A percentile compares a stretch with the other conserved stretches of the same genome.
phyloP scores from a whole-genome alignment of 1,284 basidiomycete genomes.

The Pseudozyma pruni region DNA sequence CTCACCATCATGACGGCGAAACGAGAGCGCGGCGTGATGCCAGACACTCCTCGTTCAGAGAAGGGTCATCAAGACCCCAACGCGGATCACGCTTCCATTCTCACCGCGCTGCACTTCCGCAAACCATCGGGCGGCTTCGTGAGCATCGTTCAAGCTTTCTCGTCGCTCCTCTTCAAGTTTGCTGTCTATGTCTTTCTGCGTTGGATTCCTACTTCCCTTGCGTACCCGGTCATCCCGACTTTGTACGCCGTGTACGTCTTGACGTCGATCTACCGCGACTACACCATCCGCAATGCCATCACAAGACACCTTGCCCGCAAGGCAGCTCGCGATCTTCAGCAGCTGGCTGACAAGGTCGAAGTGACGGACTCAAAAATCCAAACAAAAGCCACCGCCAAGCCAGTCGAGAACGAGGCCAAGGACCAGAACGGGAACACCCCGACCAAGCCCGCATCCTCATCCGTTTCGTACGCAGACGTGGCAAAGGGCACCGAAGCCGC shows the following conservation, averaged over 20 bases:
- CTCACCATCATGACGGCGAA: constrained; percentile 25
- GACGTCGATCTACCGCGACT: constrained; percentile 46
- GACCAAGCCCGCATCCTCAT: constrained; percentile 9
- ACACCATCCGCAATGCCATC: constrained; percentile 39
- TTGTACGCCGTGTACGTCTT: constrained; percentile 50
- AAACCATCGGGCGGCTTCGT: constrained; percentile 37
- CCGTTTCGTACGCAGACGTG: constrained; percentile 34
- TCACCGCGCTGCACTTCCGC: constrained; percentile 23
- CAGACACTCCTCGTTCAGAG: constrained; percentile 22
- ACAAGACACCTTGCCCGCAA: constrained; percentile 13
- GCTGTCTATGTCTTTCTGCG: constrained; percentile 59
- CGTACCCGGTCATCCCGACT: constrained; percentile 46
- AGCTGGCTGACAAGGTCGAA: constrained; percentile 45
- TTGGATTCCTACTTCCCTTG: constrained; percentile 55
- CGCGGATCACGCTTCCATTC: not conserved
- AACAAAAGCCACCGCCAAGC: constrained; percentile 26
- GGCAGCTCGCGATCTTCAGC: constrained; percentile 41
- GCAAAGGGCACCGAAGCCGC: constrained; percentile 26
- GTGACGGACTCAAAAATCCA: constrained; percentile 38
- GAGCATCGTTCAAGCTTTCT: constrained; percentile 42
- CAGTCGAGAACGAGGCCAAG: constrained; percentile 30
- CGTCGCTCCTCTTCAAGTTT: constrained; percentile 55
- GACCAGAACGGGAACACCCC: constrained; percentile 15
- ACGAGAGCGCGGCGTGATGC: constrained; percentile 38
- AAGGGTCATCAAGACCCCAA: no score